Percentiles rank a stretch among this genome's conserved stretches.
These are phyloP conservation scores for Zalaria sp. DNA, from an alignment of 2,329 filamentous ascomycete genomes.

Conservation along the genomic window DNA sequence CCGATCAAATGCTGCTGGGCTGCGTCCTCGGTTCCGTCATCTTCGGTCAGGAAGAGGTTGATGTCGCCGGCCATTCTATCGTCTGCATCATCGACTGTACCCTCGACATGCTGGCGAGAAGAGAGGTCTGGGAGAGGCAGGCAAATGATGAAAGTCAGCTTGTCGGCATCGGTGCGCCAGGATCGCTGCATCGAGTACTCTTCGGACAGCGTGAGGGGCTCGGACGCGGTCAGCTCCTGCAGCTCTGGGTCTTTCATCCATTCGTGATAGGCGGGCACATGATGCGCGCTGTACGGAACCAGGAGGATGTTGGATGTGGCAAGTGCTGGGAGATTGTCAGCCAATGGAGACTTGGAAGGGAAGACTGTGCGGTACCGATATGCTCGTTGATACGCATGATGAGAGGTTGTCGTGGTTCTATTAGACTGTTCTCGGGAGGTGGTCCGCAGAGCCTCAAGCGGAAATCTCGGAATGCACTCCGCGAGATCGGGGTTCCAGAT, in stretches of 20 bases:
- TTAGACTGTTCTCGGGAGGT: no score
- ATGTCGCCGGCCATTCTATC: slow-evolving; percentile 34
- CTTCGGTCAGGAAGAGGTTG: slow-evolving; percentile 55
- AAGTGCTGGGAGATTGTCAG: slow-evolving; percentile 43
- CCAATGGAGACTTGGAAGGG: neutral
- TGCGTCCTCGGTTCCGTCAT: slow-evolving; percentile 21
- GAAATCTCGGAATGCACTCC: no score
- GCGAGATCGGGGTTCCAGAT: no score
- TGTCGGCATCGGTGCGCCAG: slow-evolving; percentile 72
- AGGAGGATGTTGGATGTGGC: slow-evolving; percentile 53
- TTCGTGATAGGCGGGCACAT: slow-evolving; percentile 69
- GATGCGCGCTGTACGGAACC: slow-evolving; percentile 69
- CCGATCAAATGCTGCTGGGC: slow-evolving; percentile 33
- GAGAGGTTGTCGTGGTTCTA: no score
- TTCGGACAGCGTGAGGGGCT: slow-evolving; percentile 63
- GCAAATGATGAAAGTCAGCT: slow-evolving; percentile 85
- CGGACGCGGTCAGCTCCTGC: slow-evolving; percentile 74
- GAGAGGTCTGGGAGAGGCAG: slow-evolving; percentile 22
- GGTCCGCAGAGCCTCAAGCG: no score
- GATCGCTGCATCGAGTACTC: slow-evolving; percentile 85
- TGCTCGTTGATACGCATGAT: neutral
- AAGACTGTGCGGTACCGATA: neutral
- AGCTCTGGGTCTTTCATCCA: slow-evolving; percentile 89
- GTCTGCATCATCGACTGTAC: slow-evolving; percentile 38
- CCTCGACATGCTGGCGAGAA: slow-evolving; percentile 12